Percentiles rank a stretch among this genome's conserved stretches.
Evolutionary conservation across 1,284 basidiomycete genomes (phyloP).

Genomic region (Grifola frondosa): DNA sequence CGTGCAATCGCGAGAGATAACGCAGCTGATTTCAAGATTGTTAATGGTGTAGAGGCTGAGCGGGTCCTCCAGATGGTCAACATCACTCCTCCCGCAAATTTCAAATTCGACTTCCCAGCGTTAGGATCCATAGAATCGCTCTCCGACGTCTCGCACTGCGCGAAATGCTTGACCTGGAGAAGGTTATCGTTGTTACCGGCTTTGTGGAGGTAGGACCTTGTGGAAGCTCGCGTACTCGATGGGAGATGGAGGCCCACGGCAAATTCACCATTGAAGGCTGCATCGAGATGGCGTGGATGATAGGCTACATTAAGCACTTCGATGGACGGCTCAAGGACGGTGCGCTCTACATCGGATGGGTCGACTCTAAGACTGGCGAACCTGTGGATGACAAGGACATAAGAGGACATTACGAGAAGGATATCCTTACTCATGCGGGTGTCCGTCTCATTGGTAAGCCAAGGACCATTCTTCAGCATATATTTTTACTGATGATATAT

Average conservation of each 20-base stretch:
- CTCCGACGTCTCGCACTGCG: constrained; percentile 74
- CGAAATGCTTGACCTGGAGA: constrained; percentile 90
- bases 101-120: constrained; percentile 90
- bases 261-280: constrained; percentile 95
- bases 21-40: constrained; percentile 89
- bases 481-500: constrained; percentile 14
- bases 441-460: constrained; percentile 86
- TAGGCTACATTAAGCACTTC: constrained; percentile 97
- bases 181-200: constrained; percentile 90
- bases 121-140: constrained; percentile 69
- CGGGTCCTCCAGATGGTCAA: constrained; percentile 89
- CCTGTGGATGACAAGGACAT: constrained; percentile 98
- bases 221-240: constrained; percentile 95
- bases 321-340: constrained; percentile 93
- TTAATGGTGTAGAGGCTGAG: constrained; percentile 90
- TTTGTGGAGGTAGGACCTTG: constrained; percentile 98
- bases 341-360: constrained; percentile 94
- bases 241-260: constrained; percentile 96
- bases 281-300: constrained; percentile 99
- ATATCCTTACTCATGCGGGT: constrained; percentile 87
- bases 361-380: constrained; percentile 88
- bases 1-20: constrained; percentile 92
- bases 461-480: no score
- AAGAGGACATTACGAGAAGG: constrained; percentile 89
- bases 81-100: constrained; percentile 94